Evolutionary conservation across 1,284 basidiomycete genomes (phyloP), one percentile per base, ranked within the genome.

Genomic region (Puccinia hordei): DNA sequence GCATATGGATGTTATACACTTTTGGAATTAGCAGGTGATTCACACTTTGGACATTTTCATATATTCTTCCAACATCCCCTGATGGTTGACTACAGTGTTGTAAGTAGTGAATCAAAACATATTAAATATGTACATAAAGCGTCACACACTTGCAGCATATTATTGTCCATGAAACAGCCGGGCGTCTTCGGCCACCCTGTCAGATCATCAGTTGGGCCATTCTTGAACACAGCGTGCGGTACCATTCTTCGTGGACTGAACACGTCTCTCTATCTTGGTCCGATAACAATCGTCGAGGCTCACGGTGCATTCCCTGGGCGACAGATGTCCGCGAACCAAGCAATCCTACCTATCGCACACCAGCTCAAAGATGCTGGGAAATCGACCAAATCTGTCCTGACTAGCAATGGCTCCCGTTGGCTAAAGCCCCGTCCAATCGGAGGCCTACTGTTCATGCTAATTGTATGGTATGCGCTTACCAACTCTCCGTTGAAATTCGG

Each of bases 391-490:
- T 51, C 66, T 9, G 35, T 51, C 12, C 30, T 51, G 44, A 41
- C 49, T 5, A 69, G 10, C n/a, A 41, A 69, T 49, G 66, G 44
- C 46, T 69, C 66, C 1, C 66, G 66, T 41, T 51, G 66, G 44
- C 46, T 69, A 19, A 69, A 69, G 66, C 44, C 44, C 22, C 66
- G 66, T 69, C n/a, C 46, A 24, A 24, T 69, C 30, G 44, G n/a
- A 19, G 44, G 24, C 41, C 2, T 69, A 12, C 17, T 49, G 19
- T 27, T 69, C 66, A 69, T 69, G 22, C 24, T 69, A 38, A 19
- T 69, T 17, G 44, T n/a, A 15, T 69, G 44, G 41, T 49, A 69
- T 69, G 27, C 3, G 19, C 46, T 46, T 44, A 15, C 44, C 2
- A 24, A 46, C 24, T 51, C 41, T 3, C 66, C 41, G n/a, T 69